These are phyloP conservation scores for Phyllosticta citriasiana DNA, from an alignment of 2,329 filamentous ascomycete genomes.

Conservation along the genomic window DNA sequence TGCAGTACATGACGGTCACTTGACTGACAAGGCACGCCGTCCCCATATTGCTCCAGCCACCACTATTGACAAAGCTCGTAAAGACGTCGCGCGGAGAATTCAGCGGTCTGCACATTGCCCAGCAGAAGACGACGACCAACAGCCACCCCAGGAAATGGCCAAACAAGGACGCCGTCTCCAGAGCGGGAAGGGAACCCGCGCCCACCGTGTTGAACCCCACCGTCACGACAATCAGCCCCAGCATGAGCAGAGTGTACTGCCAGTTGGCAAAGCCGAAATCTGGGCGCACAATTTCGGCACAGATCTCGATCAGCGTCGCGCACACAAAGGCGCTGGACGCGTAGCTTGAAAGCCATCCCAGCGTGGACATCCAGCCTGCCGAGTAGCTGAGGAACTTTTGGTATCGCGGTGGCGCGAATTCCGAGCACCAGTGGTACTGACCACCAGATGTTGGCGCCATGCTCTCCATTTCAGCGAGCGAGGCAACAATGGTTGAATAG, in stretches of 20 bases:
- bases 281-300: conserved; percentile 22
- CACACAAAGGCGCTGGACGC: conserved; percentile 26
- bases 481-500: conserved; percentile 11
- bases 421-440: conserved; percentile 12
- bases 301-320: conserved; percentile 26
- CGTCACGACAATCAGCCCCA: conserved; percentile 16
- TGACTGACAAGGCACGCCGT: conserved; percentile 15
- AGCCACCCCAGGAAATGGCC: conserved; percentile 16
- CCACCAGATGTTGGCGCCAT: conserved; percentile 12
- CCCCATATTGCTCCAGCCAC: conserved; percentile 15
- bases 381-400: conserved; percentile 13
- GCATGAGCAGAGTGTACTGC: conserved; percentile 21
- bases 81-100: conserved; percentile 11
- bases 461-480: conserved; percentile 12
- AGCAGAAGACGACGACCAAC: conserved; percentile 16
- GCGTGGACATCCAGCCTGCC: conserved; percentile 25
- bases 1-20: conserved; percentile 15
- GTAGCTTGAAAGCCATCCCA: conserved; percentile 27
- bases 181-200: conserved; percentile 13
- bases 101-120: conserved; percentile 14
- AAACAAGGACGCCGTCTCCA: conserved; percentile 16
- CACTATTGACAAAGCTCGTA: conserved; percentile 11
- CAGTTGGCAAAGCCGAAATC: conserved; percentile 18
- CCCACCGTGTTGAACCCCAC: conserved; percentile 17
- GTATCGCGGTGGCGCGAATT: conserved; percentile 11